phyloP scores from a whole-genome alignment of 164 flowering plant genomes.

The Houttuynia cordata region DNA sequence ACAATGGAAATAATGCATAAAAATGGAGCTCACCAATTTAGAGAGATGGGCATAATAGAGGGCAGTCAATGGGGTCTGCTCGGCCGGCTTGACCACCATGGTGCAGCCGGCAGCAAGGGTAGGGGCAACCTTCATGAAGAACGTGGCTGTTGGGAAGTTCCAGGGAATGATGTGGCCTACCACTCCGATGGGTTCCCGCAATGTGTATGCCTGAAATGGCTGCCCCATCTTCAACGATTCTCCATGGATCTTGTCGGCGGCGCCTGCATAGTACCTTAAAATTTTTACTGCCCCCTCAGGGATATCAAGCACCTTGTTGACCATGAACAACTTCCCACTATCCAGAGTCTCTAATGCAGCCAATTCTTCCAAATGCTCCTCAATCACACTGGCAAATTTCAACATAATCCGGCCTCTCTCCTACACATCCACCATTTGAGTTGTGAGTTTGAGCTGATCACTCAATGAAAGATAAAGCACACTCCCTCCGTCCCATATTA shows the following conservation, averaged over 20 bases:
- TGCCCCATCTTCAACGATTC: conserved; percentile 50
- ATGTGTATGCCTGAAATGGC: conserved; percentile 45
- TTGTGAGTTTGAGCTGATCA: background rate
- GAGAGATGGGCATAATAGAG: conserved; percentile 66
- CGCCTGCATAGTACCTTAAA: conserved; percentile 73
- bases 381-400: conserved; percentile 64
- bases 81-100: conserved; percentile 75
- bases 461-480: background rate
- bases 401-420: conserved; percentile 48
- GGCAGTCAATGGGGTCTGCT: conserved; percentile 77
- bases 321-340: conserved; percentile 43
- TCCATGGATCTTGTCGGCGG: conserved; percentile 82
- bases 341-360: conserved; percentile 53
- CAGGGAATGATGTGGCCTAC: conserved; percentile 78
- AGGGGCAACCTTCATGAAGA: conserved; percentile 46
- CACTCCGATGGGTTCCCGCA: conserved; percentile 73
- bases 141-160: conserved; percentile 40
- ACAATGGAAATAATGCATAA: background rate
- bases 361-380: conserved; percentile 47
- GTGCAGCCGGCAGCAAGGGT: conserved; percentile 90
- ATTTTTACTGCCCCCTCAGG: conserved; percentile 24
- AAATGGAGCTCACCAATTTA: conserved; percentile 33
- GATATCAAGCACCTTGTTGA: conserved; percentile 31
- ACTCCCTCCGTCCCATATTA: no score
- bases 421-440: conserved; percentile 17